Evolutionary conservation across 2,329 filamentous ascomycete species (phyloP), one percentile per base, ranked within the genome.

Genomic region (Endoconidiophora laricicola): DNA sequence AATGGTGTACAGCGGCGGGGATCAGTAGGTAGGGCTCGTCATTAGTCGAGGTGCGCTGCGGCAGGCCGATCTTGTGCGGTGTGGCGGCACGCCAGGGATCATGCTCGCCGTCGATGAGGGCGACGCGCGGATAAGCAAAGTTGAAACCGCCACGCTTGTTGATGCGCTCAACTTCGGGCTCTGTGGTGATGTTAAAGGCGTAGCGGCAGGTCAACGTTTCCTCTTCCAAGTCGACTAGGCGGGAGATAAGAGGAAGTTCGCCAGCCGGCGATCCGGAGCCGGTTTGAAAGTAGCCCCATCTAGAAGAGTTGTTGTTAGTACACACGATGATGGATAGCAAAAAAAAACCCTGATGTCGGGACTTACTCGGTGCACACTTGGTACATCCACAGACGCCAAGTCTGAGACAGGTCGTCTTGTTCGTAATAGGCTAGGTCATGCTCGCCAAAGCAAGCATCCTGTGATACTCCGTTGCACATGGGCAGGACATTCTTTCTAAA

Each of bases 21-120:
- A 93, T 86, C 43, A 90, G 60, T n/a, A 85, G 70, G 55, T 81
- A 83, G 0, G 85, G 85, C 65, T 87, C 73, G 44, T 69, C 71
- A 0, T 67, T 64, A 0, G 82, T 83, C 42, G 73, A 82, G 12
- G 67, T 63, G 18, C 83, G 69, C 26, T 68, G 64, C 0, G 70
- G 67, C 0, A 78, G 71, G 1, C 69, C 73, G n/a, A 77, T 72
- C 0, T 78, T 79, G 46, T 90, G 79, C 0, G 82, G 77, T 0
- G 80, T 83, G 0, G 82, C 83, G 0, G 78, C 76, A 16, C 81
- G 74, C 86, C 86, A 94, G 0, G 86, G 85, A 59, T 93, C 86
- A 50, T 76, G 75, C 55, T 84, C 74, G 24, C 86, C 86, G 54
- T 87, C 85, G 38, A 94, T 68, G 44, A 84, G 73, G 2, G 86